Percentiles rank a stretch among this genome's conserved stretches.
These are phyloP conservation scores for Cladosporium sphaerospermum DNA, from an alignment of 2,329 filamentous ascomycete genomes.

Conservation along the genomic window DNA sequence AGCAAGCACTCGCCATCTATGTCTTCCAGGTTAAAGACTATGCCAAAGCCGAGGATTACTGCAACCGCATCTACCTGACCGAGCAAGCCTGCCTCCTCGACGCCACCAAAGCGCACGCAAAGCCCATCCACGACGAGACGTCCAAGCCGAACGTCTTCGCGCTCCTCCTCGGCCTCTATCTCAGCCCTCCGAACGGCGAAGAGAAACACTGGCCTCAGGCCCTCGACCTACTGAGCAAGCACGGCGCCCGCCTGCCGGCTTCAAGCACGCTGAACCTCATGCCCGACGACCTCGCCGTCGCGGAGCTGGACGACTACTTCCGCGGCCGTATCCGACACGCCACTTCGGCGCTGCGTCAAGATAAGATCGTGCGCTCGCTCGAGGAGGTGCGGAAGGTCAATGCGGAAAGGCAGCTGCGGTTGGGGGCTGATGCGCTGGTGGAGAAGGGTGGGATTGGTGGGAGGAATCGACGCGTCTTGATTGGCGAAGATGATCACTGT, in stretches of 20 bases:
- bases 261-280: conserved; percentile 80
- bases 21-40: conserved; percentile 90
- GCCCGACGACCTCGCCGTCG: conserved; percentile 69
- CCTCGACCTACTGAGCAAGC: conserved; percentile 79
- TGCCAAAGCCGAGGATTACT: conserved; percentile 93
- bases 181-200: conserved; percentile 68
- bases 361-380: conserved; percentile 68
- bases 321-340: conserved; percentile 80
- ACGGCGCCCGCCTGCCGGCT: conserved; percentile 85
- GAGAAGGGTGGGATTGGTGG: conserved; percentile 56
- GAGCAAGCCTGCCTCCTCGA: conserved; percentile 30
- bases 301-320: conserved; percentile 84
- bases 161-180: conserved; percentile 80
- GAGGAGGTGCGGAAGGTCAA: conserved; percentile 73
- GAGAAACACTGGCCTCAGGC: conserved; percentile 65
- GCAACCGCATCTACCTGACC: conserved; percentile 72
- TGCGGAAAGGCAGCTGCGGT: conserved; percentile 63
- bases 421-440: conserved; percentile 58
- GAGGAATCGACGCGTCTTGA: conserved; percentile 64
- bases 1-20: conserved; percentile 93
- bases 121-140: not conserved
- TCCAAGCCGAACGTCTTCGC: conserved; percentile 69
- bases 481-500: conserved; percentile 84
- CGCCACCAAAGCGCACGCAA: conserved; percentile 15
- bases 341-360: conserved; percentile 74